phyloP scores from a whole-genome alignment of 352 stramenopile species.

The Globisporangium okanoganense region DNA sequence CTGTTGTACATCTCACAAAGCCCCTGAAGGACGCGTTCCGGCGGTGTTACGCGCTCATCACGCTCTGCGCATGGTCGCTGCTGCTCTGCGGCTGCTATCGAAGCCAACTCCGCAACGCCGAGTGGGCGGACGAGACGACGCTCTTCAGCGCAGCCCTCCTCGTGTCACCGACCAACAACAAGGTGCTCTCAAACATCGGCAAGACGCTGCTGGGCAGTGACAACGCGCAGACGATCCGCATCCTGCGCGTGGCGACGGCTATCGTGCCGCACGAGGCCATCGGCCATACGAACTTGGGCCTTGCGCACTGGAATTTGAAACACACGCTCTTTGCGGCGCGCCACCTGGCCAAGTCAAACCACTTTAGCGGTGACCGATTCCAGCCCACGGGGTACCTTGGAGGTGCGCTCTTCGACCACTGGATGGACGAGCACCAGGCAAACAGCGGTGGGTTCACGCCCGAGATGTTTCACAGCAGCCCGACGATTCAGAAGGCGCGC shows the following conservation, averaged over 20 bases:
- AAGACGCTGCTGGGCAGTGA: conserved; percentile 59
- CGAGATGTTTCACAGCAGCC: conserved; percentile 24
- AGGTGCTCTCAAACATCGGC: conserved; percentile 69
- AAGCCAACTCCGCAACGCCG: conserved; percentile 48
- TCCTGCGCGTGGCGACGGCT: conserved; percentile 31
- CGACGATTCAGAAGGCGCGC: conserved; percentile 22
- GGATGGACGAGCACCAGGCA: conserved; percentile 19
- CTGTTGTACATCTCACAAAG: background rate
- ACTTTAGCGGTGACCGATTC: conserved; percentile 21
- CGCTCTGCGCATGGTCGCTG: conserved; percentile 21
- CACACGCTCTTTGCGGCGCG: conserved; percentile 36
- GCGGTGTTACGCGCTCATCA: conserved; percentile 10
- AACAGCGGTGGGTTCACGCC: background rate
- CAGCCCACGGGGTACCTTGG: conserved; percentile 1
- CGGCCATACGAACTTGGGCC: conserved; percentile 51
- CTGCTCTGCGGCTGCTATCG: conserved; percentile 32
- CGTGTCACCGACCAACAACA: conserved; percentile 65
- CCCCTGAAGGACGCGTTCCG: background rate
- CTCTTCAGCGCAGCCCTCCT: conserved; percentile 56
- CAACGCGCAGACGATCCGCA: conserved; percentile 27
- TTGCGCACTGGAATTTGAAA: conserved; percentile 28
- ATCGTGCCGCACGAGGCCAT: conserved; percentile 47
- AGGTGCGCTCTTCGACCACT: conserved; percentile 27
- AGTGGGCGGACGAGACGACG: conserved; percentile 55
- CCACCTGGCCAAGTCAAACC: conserved; percentile 44